Evolutionary conservation across 225 moss, liverwort and hornwort species (phyloP), one percentile per base, ranked within the genome.

Genomic region (Asterella californica): DNA sequence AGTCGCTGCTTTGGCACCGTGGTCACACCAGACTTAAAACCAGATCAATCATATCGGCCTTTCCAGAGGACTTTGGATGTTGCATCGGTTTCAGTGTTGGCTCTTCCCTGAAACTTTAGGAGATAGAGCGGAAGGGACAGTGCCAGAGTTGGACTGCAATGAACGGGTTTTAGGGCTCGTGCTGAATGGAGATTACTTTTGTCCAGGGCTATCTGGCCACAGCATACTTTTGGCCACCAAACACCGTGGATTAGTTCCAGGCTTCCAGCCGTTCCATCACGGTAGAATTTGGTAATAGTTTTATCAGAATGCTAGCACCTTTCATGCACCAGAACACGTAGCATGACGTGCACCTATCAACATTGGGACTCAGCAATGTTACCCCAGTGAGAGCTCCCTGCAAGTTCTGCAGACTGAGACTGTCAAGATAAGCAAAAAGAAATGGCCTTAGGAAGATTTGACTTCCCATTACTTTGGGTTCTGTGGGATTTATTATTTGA

Each of bases 161-260:
- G 64, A 32, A 64, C 10, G 27, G 64, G 14, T 64, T 32, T 11
- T 8, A 32, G 64, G 27, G 64, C n/a, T 5, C 14, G 25, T 64
- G 64, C 64, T 64, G 64, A 64, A 64, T 64, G 30, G 64, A 64
- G 64, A 27, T 64, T 64, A 64, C 11, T 32, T 64, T 24, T 32
- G 64, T 29, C 30, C 64, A 64, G 64, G 64, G 64, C 64, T 64
- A 64, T 29, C 64, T 64, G 64, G 64, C 64, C 64, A 64, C 64
- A 64, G n/a, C 64, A 64, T n/a, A 64, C 27, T 64, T 64, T 64
- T 64, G 64, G 64, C 64, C 64, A n/a, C 64, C 64, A 64, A 64
- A 64, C 64, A 64, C n/a, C 6, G 25, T 64, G 64, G 64, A 64
- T 29, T 27, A 64, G 64, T 64, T 64, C 64, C 25, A 32, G 64